phyloP scores from a whole-genome alignment of 345 rosid genomes.

The Gossypioides kirkii region DNA sequence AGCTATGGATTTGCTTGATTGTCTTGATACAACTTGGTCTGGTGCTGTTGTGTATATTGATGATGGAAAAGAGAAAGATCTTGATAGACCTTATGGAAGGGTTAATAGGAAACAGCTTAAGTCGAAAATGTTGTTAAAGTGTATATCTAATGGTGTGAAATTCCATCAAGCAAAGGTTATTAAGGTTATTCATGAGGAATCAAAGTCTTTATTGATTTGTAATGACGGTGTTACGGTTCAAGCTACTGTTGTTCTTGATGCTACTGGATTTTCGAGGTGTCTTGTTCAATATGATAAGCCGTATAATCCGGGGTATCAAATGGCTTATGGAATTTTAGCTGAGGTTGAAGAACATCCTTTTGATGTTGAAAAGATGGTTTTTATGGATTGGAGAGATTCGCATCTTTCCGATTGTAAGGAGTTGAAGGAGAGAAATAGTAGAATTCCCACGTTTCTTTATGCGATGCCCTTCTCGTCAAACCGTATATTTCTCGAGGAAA shows the following conservation, averaged over 20 bases:
- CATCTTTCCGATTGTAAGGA: slow-evolving; percentile 47
- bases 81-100: slow-evolving; percentile 86
- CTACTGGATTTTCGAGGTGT: slow-evolving; percentile 94
- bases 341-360: slow-evolving; percentile 95
- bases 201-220: slow-evolving; percentile 72
- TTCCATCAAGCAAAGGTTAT: slow-evolving; percentile 92
- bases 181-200: slow-evolving; percentile 79
- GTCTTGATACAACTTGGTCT: slow-evolving; percentile 93
- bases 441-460: slow-evolving; percentile 81
- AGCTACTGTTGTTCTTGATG: slow-evolving; percentile 87
- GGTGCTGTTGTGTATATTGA: slow-evolving; percentile 79
- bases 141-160: slow-evolving; percentile 74
- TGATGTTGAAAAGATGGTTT: slow-evolving; percentile 88
- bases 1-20: slow-evolving; percentile 94
- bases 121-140: slow-evolving; percentile 87
- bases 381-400: slow-evolving; percentile 98
- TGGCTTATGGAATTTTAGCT: slow-evolving; percentile 89
- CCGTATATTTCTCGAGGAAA: slow-evolving; percentile 87
- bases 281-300: slow-evolving; percentile 95
- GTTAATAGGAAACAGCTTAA: slow-evolving; percentile 89
- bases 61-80: slow-evolving; percentile 55
- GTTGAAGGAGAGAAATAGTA: slow-evolving; percentile 56
- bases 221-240: slow-evolving; percentile 79
- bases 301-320: slow-evolving; percentile 93
- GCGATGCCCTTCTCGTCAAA: slow-evolving; percentile 90